Base-by-base conservation (phyloP, 495 filamentous ascomycete genomes). In the Penicillium bialowiezense region DNA sequence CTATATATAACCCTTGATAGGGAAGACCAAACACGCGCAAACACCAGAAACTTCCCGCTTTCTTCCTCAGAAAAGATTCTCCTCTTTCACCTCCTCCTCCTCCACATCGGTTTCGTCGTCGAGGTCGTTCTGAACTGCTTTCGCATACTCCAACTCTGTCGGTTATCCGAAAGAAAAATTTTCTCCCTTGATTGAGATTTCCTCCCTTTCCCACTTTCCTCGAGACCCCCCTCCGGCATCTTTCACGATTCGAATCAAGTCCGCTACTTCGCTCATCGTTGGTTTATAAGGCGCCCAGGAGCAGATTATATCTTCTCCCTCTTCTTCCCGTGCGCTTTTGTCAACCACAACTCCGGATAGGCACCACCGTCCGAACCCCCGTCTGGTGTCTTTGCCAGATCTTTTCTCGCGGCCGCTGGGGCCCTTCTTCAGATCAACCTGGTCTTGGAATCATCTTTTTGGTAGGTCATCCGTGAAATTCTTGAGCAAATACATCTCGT, bases 351-450 rank as follows among this genome's bases (percentile, higher is more conserved):
- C 18, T 47, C n/a, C 37, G 48, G 53, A 59, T 59, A 42, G 44
- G 10, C 41, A 32, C 31, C 40, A 32, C 24, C 45, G 33, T 57
- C 13, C 28, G 19, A 47, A 7, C 5, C 50, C 17, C 14, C 46
- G 14, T 52, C 55, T 59, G 67, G 62, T 54, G 55, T 63, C 50
- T 41, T 58, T 59, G 55, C 62, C 62, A 65, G 62, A 61, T 54
- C 42, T 38, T 52, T 46, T 23, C 41, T 41, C 57, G 50, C 55
- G 60, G 60, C 60, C 55, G 55, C 29, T 55, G 46, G 57, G 60
- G 51, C 60, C 49, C 50, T 60, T 57, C 54, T 43, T 46, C 51
- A 38, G 56, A 35, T 54, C 59, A 31, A 8, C 57, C 60, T 55
- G 52, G 20, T 59, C 52, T 61, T 59, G 54, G 50, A 44, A 44